Evolutionary conservation across 768 basidiomycete species (phyloP).

Genomic region (Naganishia friedmannii): DNA sequence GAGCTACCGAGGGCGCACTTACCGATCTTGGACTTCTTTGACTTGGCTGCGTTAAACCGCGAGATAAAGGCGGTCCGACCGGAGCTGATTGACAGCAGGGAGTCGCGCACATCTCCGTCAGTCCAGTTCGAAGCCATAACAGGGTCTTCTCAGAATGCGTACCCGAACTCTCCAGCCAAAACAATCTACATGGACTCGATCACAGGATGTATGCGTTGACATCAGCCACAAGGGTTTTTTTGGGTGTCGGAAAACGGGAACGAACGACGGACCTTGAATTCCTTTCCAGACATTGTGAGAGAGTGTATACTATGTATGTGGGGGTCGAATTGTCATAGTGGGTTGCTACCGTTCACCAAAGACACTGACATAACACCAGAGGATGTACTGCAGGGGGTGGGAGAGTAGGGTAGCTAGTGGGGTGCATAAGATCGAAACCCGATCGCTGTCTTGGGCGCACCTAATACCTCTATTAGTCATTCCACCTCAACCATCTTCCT

Average conservation of each 20-base stretch:
- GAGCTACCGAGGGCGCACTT: background rate
- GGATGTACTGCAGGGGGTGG: background rate
- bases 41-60: constrained; percentile 30
- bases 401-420: background rate
- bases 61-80: constrained; percentile 33
- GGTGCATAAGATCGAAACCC: background rate
- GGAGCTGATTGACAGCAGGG: background rate
- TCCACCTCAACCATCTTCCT: background rate
- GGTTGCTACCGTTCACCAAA: too few species aligned
- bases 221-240: background rate
- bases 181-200: constrained; percentile 27
- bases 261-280: constrained; percentile 29
- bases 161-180: constrained; percentile 37
- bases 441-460: constrained; percentile 13
- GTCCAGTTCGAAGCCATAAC: background rate
- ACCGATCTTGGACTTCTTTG: constrained; percentile 34
- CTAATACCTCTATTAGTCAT: background rate
- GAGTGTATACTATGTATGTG: background rate
- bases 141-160: background rate
- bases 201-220: background rate
- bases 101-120: background rate
- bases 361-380: too few species aligned
- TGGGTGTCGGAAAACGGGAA: too few species aligned
- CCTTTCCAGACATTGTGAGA: constrained; percentile 34
- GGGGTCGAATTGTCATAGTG: too few species aligned